A percentile compares a stretch with the other conserved stretches of the same genome.
Evolutionary conservation across 768 basidiomycete species (phyloP).

Genomic region (Hortiboletus flavorubellus): DNA sequence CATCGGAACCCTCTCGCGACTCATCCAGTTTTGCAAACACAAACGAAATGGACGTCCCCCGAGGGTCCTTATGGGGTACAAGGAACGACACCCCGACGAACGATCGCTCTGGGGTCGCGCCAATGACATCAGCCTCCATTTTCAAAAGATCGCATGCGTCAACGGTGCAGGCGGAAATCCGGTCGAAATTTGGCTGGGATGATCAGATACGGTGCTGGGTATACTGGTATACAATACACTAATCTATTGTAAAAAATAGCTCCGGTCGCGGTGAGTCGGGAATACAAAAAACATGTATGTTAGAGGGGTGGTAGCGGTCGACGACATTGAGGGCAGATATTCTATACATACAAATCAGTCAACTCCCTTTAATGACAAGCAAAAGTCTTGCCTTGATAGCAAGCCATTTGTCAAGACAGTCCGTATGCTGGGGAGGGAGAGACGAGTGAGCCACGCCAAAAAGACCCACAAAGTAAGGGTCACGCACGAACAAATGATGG

Average conservation of each 20-base stretch:
- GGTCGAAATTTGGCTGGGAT: constrained; percentile 71
- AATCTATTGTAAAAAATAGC: neutral
- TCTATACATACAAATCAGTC: constrained; percentile 39
- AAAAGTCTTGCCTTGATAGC: constrained; percentile 56
- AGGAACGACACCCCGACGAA: constrained; percentile 79
- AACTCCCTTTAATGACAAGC: neutral
- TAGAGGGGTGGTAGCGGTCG: constrained; percentile 78
- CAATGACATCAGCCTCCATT: constrained; percentile 46
- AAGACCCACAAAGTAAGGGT: neutral
- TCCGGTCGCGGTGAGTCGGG: neutral
- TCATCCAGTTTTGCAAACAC: constrained; percentile 35
- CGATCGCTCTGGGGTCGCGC: constrained; percentile 69
- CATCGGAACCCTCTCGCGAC: constrained; percentile 56
- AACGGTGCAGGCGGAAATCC: constrained; percentile 59
- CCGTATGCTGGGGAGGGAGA: constrained; percentile 59
- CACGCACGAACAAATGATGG: constrained; percentile 79
- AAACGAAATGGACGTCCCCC: constrained; percentile 32
- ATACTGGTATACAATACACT: constrained; percentile 12
- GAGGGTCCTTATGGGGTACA: constrained; percentile 74
- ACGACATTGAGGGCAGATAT: constrained; percentile 91
- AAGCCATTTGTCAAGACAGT: constrained; percentile 84
- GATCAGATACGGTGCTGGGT: constrained; percentile 1
- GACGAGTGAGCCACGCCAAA: neutral
- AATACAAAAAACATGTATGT: neutral
- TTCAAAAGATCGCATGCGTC: constrained; percentile 53